Conservation (phyloP, 2,329 filamentous ascomycete genomes). For the Colletotrichum cordylinicola region DNA sequence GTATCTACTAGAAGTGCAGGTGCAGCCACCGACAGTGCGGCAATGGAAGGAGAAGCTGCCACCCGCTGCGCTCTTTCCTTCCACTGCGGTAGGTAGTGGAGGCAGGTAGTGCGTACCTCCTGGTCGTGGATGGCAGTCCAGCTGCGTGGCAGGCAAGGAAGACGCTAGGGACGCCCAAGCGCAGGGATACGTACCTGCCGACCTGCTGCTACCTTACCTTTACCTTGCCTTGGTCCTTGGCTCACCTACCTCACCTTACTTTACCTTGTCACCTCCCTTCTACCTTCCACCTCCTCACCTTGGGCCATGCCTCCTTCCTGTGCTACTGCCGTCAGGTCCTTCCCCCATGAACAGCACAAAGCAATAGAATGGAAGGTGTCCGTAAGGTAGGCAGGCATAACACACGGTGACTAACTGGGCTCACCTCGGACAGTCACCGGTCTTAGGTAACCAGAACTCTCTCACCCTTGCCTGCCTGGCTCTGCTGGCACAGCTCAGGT, state of each 20-base stretch:
- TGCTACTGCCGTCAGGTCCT: not conserved
- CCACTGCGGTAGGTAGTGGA: not conserved
- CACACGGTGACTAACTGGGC: not conserved
- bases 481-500: not conserved
- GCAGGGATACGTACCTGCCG: not conserved
- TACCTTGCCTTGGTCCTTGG: not conserved
- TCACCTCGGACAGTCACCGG: not conserved
- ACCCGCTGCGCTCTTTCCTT: not conserved
- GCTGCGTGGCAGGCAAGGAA: not conserved
- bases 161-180: not conserved
- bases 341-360: not conserved
- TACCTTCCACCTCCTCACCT: not conserved
- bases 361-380: not conserved
- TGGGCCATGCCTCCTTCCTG: not conserved
- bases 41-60: not conserved
- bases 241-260: not conserved
- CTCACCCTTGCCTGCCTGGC: not conserved
- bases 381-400: not conserved
- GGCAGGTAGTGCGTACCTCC: not conserved
- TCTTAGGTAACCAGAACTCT: not conserved
- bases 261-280: not conserved
- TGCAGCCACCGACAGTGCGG: not conserved
- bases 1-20: not conserved
- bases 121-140: not conserved
- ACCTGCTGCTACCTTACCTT: not conserved